Evolutionary conservation across 2,329 filamentous ascomycete species (phyloP).

Genomic region (Beauveria rudraprayagi): DNA sequence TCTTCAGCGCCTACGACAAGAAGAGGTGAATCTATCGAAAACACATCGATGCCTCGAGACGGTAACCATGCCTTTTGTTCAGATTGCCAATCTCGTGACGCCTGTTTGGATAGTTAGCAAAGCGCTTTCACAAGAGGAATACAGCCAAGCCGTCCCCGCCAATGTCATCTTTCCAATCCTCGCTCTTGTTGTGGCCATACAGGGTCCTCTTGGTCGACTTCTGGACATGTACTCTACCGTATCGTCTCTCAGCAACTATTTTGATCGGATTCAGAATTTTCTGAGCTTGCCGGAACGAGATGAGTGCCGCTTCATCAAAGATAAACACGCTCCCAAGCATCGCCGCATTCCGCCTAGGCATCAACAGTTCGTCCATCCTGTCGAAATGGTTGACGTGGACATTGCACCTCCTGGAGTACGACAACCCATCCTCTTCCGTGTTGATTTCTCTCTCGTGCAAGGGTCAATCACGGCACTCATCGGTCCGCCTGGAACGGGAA

Average conservation of each 20-base stretch:
- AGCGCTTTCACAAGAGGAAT: not conserved
- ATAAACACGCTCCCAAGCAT: not conserved
- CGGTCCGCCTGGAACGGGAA: not conserved
- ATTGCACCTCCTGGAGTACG: not conserved
- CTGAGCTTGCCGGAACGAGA: conserved; percentile 1
- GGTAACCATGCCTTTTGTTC: not conserved
- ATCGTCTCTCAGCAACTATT: not conserved
- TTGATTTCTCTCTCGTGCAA: not conserved
- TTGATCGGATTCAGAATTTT: not conserved
- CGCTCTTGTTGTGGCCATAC: not conserved
- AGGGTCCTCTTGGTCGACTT: conserved; percentile 7
- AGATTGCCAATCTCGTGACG: not conserved
- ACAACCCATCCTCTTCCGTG: conserved; percentile 4
- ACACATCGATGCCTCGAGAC: not conserved
- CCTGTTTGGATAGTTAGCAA: not conserved
- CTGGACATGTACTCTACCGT: conserved; percentile 1
- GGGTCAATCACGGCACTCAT: conserved; percentile 1
- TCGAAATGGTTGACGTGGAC: not conserved
- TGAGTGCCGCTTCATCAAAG: not conserved
- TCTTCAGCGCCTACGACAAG: not conserved
- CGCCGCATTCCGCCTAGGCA: not conserved
- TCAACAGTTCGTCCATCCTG: not conserved
- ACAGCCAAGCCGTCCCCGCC: not conserved
- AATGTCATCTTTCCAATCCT: not conserved
- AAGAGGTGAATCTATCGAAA: not conserved